phyloP scores from a whole-genome alignment of 495 filamentous ascomycete genomes.

The Peziza echinospora region DNA sequence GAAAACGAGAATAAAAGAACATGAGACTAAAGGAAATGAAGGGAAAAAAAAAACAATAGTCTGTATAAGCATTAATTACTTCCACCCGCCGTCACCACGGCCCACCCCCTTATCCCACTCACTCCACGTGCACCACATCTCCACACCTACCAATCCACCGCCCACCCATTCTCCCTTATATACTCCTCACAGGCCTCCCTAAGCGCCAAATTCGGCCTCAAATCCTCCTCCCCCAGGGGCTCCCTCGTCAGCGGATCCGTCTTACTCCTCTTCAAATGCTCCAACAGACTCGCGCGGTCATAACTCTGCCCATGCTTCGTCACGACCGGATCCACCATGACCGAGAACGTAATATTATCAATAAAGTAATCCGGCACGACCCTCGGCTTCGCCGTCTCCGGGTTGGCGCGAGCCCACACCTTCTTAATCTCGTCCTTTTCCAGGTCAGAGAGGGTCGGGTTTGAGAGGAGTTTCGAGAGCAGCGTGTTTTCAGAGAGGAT shows the following conservation, averaged over 20 bases:
- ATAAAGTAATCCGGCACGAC: slow-evolving; percentile 65
- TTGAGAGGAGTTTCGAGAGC: slow-evolving; percentile 8
- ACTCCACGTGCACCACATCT: not conserved
- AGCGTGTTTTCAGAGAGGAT: slow-evolving; percentile 22
- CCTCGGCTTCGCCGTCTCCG: slow-evolving; percentile 29
- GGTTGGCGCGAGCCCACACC: slow-evolving; percentile 41
- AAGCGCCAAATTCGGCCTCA: slow-evolving; percentile 64
- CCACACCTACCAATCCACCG: slow-evolving; percentile 53
- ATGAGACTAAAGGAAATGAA: too few species aligned
- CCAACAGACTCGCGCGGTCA: slow-evolving; percentile 66
- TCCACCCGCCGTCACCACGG: too few species aligned
- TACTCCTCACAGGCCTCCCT: slow-evolving; percentile 72
- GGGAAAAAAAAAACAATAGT: too few species aligned
- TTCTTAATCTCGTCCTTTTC: slow-evolving; percentile 21
- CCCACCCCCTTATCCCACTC: too few species aligned
- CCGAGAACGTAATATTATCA: slow-evolving; percentile 71
- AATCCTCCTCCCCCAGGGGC: slow-evolving; percentile 43
- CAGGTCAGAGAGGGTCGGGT: too few species aligned
- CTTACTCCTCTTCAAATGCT: slow-evolving; percentile 54
- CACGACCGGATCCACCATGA: slow-evolving; percentile 86
- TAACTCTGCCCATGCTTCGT: slow-evolving; percentile 78
- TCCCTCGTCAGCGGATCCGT: slow-evolving; percentile 71
- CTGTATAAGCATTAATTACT: too few species aligned
- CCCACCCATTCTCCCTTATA: slow-evolving; percentile 74
- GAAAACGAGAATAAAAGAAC: too few species aligned